Conservation (phyloP, 75 land plant genomes). For the Selaginella moellendorffii region DNA sequence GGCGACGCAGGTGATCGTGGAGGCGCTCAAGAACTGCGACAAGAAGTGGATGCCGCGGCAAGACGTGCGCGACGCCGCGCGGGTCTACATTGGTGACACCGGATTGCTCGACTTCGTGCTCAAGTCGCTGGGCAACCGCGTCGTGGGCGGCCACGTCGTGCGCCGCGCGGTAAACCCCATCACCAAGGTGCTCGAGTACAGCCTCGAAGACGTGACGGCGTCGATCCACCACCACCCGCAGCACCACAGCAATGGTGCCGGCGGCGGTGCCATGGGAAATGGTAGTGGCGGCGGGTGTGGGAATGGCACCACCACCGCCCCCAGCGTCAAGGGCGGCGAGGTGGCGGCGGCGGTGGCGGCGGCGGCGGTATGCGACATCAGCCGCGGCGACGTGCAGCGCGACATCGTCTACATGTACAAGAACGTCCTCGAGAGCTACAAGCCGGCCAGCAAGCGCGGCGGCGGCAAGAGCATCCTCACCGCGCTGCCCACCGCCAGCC, state of each 20-base stretch:
- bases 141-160: slow-evolving; percentile 62
- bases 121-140: slow-evolving; percentile 61
- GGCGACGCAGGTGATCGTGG: slow-evolving; percentile 59
- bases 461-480: slow-evolving; percentile 25
- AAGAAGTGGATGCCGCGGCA: slow-evolving; percentile 57
- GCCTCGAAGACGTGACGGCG: slow-evolving; percentile 36
- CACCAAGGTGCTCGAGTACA: slow-evolving; percentile 75
- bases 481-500: slow-evolving; percentile 46
- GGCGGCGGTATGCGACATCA: slow-evolving; percentile 9
- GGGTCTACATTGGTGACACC: slow-evolving; percentile 71
- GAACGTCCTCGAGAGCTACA: slow-evolving; percentile 42
- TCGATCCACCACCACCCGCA: neutral
- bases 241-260: neutral
- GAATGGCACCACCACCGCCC: neutral
- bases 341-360: neutral
- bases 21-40: slow-evolving; percentile 40
- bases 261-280: slow-evolving; percentile 3
- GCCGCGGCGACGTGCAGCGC: slow-evolving; percentile 36
- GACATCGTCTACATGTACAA: slow-evolving; percentile 58
- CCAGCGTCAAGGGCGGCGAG: neutral
- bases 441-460: slow-evolving; percentile 16
- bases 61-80: slow-evolving; percentile 61
- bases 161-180: slow-evolving; percentile 63
- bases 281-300: neutral
- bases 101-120: slow-evolving; percentile 70